These are phyloP conservation scores for Magnusiomyces ingens DNA, from an alignment of 1,139 yeast genomes.

Conservation along the genomic window DNA sequence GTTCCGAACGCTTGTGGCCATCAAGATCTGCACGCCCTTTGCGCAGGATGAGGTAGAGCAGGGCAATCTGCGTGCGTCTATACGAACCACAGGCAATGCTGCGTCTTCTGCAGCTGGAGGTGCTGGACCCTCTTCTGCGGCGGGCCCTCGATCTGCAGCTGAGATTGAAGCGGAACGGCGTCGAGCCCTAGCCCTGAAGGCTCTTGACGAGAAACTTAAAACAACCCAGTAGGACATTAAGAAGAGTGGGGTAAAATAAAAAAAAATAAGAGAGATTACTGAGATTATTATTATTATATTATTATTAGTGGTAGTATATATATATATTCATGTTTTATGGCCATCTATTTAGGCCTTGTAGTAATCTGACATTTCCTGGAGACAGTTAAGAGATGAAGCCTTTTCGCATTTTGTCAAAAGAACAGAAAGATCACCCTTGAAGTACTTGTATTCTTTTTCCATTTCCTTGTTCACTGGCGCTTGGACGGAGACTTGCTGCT, in stretches of 20 bases:
- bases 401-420: slow-evolving; percentile 18
- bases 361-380: not conserved
- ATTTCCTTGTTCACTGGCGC: no score
- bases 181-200: slow-evolving; percentile 77
- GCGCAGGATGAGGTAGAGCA: slow-evolving; percentile 65
- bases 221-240: not conserved
- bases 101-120: slow-evolving; percentile 18
- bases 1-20: slow-evolving; percentile 46
- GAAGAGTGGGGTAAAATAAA: not conserved
- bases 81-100: slow-evolving; percentile 26
- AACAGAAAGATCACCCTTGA: slow-evolving; percentile 23
- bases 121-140: not conserved
- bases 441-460: slow-evolving; percentile 18
- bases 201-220: slow-evolving; percentile 58
- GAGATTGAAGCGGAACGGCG: slow-evolving; percentile 67
- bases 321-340: not conserved
- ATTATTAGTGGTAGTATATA: not conserved
- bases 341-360: not conserved
- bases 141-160: slow-evolving; percentile 11
- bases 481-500: slow-evolving; percentile 9
- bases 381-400: not conserved
- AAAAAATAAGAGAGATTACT: not conserved
- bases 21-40: slow-evolving; percentile 59
- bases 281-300: not conserved
- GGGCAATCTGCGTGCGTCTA: slow-evolving; percentile 55